Evolutionary conservation across 768 basidiomycete genomes (phyloP), one percentile per base, ranked within the genome.

Genomic region (Calocera viscosa): DNA sequence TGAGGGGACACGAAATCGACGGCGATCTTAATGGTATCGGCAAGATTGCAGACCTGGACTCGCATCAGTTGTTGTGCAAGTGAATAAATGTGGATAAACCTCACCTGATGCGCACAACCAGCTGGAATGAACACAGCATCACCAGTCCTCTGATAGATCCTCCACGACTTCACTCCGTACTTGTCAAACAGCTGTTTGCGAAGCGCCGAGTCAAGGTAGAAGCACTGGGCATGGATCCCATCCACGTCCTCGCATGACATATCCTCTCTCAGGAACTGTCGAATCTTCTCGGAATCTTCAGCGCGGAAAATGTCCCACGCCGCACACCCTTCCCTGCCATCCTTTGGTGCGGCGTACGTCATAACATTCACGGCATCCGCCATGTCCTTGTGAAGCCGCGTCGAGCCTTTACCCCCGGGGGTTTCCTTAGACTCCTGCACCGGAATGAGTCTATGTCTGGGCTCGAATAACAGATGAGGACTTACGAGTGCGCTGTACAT

Each of bases 101-200:
- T 65, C 65, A 89, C 90, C 84, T 93, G 91, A 75, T 93, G 91
- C 0, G 90, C 89, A 75, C 89, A 93, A 26, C 92, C 94, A 2
- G 94, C 94, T 16, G 94, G 94, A 68, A 98, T 92, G 75, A 96
- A 94, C 14, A 98, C 87, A 0, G 92, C 94, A 73, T 98, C 90
- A 22, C 93, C 93, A 1, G 91, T 90, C 70, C 83, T 82, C 76
- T 98, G 95, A 76, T 93, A 94, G 22, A 97, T 82, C 66, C 93
- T 78, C 77, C 86, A 88, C 69, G 89, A 89, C 77, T 78, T 83
- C 32, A 97, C 90, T 1, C 86, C 87, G 67, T 80, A 80, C 70
- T 84, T 76, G 2, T 85, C 82, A 71, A 73, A 87, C 41, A 98
- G 77, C 74, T 88, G 83, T 74, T 82, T 81, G 71, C 91, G 80